phyloP scores from a whole-genome alignment of 2,329 filamentous ascomycete genomes.

The Tolypocladium pustulatum region DNA sequence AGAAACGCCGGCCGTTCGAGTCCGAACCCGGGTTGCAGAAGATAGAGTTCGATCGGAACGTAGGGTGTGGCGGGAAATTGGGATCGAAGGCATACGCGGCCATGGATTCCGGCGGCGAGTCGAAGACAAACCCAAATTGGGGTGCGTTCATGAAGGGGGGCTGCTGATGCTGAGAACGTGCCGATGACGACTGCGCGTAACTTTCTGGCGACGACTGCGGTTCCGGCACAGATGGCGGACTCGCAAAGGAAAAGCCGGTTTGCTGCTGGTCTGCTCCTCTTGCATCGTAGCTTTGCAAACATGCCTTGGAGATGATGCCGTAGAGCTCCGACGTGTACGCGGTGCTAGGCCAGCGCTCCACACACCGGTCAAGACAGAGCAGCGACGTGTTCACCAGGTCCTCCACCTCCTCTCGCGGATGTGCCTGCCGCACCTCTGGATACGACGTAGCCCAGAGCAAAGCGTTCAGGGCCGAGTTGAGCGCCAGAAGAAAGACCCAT shows the following conservation, averaged over 20 bases:
- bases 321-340: constrained; percentile 78
- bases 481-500: constrained; percentile 82
- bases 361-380: constrained; percentile 68
- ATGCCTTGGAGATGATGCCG: constrained; percentile 72
- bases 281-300: constrained; percentile 75
- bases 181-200: constrained; percentile 9
- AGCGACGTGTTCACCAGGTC: constrained; percentile 63
- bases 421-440: constrained; percentile 63
- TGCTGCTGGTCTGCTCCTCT: constrained; percentile 19
- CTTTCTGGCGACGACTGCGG: constrained; percentile 20
- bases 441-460: constrained; percentile 89
- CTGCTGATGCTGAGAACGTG: constrained; percentile 20
- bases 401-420: constrained; percentile 66
- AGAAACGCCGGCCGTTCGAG: constrained; percentile 45
- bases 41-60: constrained; percentile 57
- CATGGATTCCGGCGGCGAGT: constrained; percentile 44
- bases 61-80: constrained; percentile 35
- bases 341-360: constrained; percentile 86
- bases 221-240: constrained; percentile 21
- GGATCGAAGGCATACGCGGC: constrained; percentile 33
- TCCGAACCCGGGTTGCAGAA: constrained; percentile 50
- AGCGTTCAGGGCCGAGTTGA: constrained; percentile 88
- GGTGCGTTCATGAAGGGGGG: constrained; percentile 35
- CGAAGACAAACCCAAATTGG: constrained; percentile 49
- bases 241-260: constrained; percentile 20